Evolutionary conservation across 148 eudicot species (phyloP), one percentile per base, ranked within the genome.

Genomic region (Camellia granthamiana): DNA sequence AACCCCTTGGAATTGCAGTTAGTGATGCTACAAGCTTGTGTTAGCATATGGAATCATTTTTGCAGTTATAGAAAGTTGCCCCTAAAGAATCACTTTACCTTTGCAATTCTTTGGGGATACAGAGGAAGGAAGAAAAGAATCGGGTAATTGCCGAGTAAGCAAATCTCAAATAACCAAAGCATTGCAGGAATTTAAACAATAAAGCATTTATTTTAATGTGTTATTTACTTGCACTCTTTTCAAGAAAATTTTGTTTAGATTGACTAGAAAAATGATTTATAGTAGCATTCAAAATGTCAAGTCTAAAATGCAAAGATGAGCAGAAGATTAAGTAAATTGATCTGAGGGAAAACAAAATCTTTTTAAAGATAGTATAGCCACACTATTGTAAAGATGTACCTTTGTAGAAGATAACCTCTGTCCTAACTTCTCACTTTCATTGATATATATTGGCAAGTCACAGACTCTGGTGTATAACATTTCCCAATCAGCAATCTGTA

Each of bases 401-500:
- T 91, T 92, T 41, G 85, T 85, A 75, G 85, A 78, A 19, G 92
- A 88, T 79, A 96, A 80, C 85, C 80, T 91, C 42, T 85, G 79
- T 15, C 41, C 83, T 60, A 96, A 83, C 76, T 83, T 87, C 69
- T 90, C 90, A 83, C 90, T 89, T 88, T 86, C 99, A 58, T 83
- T 80, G 56, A 90, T 74, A 82, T 87, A 78, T 83, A 94, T 85
- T 38, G 97, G 94, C 23, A 73, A 88, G 77, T 83, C 84, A 75
- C 75, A 73, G 68, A 88, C 85, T 64, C 84, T 92, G 16, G 77
- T 49, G 73, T 82, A 78, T 81, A 90, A 79, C 77, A 70, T 82
- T 83, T 96, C 99, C 93, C 84, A 75, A 81, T 86, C 88, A 79
- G 85, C 81, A 72, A 94, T 82, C 99, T 96, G 87, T 63, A 84